Evolutionary conservation across 2,329 filamentous ascomycete species (phyloP), one percentile per base, ranked within the genome.

Genomic region (Talaromyces sp.): DNA sequence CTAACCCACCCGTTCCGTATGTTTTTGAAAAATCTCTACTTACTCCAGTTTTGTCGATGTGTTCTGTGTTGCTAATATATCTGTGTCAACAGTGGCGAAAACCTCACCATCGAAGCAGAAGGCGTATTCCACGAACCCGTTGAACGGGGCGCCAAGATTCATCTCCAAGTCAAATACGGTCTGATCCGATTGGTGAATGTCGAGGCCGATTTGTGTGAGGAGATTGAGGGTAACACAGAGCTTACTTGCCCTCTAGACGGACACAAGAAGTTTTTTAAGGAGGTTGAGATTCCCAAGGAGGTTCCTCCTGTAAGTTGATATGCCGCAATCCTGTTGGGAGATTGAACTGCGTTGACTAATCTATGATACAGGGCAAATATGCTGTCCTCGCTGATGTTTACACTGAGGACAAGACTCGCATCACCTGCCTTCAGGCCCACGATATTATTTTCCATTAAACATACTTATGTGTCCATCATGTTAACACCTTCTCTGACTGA

Each of bases 151-250:
- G 92, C 94, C 67, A 92, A 91, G 72, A 90, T 97, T 68, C 84
- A 89, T 57, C 78, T 99, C 47, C 86, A 89, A 70, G 94, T 99
- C 80, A 97, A 97, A 82, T 97, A 96, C 78, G 94, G 94, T 67
- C 84, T 97, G 70, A 97, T 99, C 78, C 91, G 88, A 63, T 86
- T 99, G 69, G 87, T 99, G 78, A 91, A 86, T 78, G 90, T 90
- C 69, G 86, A 85, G 70, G 88, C 89, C 73, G 90, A 97, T 75
- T 86, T 98, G 43, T 99, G 95, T 83, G 91, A 97, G 67, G 90
- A 96, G 77, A 87, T 96, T 69, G 83, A 86, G 76, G 33, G n/a
- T 1, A 93, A 97, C 70, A 92, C 97, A 52, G 92, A 97, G 72
- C 83, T 98, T 65, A 81, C 91, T 72, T 99, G 95, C 79, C 95